phyloP scores from a whole-genome alignment of 225 moss, liverwort and hornwort genomes.

The Physcomitrium patens region DNA sequence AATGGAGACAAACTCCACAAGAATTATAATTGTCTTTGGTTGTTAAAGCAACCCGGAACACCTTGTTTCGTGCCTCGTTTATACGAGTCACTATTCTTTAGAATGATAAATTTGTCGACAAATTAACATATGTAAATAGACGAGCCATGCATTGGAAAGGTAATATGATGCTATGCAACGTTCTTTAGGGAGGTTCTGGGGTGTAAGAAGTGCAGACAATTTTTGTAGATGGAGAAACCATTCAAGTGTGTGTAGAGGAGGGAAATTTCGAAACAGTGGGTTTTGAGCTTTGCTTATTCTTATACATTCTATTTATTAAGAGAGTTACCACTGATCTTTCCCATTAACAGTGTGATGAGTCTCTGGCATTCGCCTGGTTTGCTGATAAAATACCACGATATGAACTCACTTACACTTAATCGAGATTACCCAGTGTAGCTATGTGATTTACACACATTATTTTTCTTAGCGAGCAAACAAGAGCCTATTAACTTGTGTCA shows the following conservation, averaged over 20 bases:
- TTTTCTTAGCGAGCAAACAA: too few relatives aligned
- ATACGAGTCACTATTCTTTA: conserved; percentile 19
- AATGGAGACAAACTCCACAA: too few relatives aligned
- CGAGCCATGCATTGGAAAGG: background rate
- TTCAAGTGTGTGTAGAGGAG: too few relatives aligned
- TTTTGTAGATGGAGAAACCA: too few relatives aligned
- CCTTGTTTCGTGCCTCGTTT: conserved; percentile 25
- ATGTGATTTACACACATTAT: background rate
- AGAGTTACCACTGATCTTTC: conserved; percentile 29
- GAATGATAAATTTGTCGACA: conserved; percentile 34
- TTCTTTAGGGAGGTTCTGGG: background rate
- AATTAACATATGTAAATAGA: background rate
- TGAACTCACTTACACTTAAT: background rate
- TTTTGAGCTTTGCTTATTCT: conserved; percentile 11
- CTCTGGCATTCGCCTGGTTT: conserved; percentile 29
- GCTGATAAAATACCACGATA: conserved; percentile 14
- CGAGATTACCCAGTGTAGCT: background rate
- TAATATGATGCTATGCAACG: background rate
- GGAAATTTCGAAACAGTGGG: too few relatives aligned
- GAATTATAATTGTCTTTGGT: too few relatives aligned
- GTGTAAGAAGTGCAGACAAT: background rate
- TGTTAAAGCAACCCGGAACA: conserved; percentile 4
- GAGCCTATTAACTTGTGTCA: too few relatives aligned
- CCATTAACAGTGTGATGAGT: conserved; percentile 23
- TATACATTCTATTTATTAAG: background rate